A percentile compares a stretch with the other conserved stretches of the same genome.
These are phyloP conservation scores for Ogataea pilisensis DNA, from an alignment of 805 yeast genomes.

Conservation along the genomic window DNA sequence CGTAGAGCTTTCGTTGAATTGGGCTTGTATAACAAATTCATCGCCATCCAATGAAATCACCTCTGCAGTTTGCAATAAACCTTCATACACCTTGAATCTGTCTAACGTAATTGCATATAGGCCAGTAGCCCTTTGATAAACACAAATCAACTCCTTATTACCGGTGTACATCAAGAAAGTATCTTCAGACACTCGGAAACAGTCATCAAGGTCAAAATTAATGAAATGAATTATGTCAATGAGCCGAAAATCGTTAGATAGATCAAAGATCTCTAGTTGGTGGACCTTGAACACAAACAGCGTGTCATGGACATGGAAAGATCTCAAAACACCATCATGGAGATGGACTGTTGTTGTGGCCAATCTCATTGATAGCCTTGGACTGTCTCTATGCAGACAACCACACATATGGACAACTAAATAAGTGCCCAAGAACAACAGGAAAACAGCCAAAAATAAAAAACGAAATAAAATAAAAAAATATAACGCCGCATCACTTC, in stretches of 20 bases:
- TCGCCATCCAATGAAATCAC: neutral
- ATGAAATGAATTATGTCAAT: neutral
- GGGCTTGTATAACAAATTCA: neutral
- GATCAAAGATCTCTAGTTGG: neutral
- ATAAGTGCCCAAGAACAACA: too few species aligned
- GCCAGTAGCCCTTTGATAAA: neutral
- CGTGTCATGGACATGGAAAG: neutral
- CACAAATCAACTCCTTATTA: neutral
- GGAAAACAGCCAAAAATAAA: too few species aligned
- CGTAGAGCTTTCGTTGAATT: neutral
- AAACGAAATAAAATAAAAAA: too few species aligned
- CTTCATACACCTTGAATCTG: neutral
- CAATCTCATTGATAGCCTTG: neutral
- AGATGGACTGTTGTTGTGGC: neutral
- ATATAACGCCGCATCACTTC: too few species aligned
- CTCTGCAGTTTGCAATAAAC: neutral
- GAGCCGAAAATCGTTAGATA: neutral
- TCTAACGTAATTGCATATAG: neutral
- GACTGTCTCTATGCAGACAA: neutral
- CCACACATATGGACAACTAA: too few species aligned
- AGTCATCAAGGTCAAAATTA: neutral
- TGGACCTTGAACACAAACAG: neutral
- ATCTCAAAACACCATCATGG: neutral
- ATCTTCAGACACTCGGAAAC: neutral
- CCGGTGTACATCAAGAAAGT: neutral